Percentiles rank a stretch among this genome's conserved stretches.
Conservation (phyloP, 2,329 filamentous ascomycete genomes). For the Aspergillus japonicus region DNA sequence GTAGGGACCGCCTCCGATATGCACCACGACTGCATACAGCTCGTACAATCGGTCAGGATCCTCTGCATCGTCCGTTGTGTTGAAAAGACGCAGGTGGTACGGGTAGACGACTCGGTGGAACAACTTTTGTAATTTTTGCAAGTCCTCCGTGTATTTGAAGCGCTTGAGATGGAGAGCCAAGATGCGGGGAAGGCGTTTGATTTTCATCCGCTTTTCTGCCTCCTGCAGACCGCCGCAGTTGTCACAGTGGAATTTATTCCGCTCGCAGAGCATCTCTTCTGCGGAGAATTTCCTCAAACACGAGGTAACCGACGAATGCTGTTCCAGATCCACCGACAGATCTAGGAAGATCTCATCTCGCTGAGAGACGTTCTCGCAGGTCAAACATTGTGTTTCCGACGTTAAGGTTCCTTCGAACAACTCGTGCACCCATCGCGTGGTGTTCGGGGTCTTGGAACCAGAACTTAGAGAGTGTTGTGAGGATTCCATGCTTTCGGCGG, state of each 20-base stretch:
- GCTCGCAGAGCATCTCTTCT: constrained; percentile 96
- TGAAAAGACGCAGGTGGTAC: constrained; percentile 93
- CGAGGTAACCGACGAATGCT: constrained; percentile 93
- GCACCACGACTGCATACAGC: constrained; percentile 93
- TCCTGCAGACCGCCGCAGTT: constrained; percentile 95
- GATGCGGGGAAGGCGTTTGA: constrained; percentile 89
- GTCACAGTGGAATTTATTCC: constrained; percentile 98
- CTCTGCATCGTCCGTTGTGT: constrained; percentile 92
- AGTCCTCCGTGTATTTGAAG: constrained; percentile 97
- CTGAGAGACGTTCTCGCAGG: constrained; percentile 92
- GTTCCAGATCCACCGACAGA: constrained; percentile 89
- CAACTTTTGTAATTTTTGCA: constrained; percentile 89
- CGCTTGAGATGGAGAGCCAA: constrained; percentile 90
- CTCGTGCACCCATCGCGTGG: constrained; percentile 90
- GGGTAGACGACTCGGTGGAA: constrained; percentile 97
- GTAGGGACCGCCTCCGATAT: constrained; percentile 94
- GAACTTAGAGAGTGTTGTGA: constrained; percentile 53
- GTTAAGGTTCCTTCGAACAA: constrained; percentile 93
- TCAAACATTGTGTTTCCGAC: constrained; percentile 93
- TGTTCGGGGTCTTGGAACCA: constrained; percentile 58
- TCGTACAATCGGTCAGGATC: constrained; percentile 94
- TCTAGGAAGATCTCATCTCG: constrained; percentile 95
- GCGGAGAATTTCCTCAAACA: constrained; percentile 95
- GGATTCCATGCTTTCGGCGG: constrained; percentile 46
- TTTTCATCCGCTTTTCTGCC: constrained; percentile 98